phyloP scores from a whole-genome alignment of 352 stramenopile genomes.

The Phytopythium oedochilum region DNA sequence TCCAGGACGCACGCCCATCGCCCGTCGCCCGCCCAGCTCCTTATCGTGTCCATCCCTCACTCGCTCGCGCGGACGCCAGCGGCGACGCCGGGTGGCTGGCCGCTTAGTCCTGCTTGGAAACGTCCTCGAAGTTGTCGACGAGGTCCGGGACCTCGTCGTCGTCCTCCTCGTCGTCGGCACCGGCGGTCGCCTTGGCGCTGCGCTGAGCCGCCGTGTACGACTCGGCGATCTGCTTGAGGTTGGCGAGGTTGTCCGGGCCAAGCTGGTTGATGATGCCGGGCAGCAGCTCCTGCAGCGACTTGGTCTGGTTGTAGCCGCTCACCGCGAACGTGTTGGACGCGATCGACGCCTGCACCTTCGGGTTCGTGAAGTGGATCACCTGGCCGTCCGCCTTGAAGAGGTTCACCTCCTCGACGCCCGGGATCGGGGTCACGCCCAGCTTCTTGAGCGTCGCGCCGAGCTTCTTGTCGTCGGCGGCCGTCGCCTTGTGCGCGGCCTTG shows the following conservation, averaged over 20 bases:
- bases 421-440: constrained; percentile 97
- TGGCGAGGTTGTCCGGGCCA: constrained; percentile 95
- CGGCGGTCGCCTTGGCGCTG: constrained; percentile 59
- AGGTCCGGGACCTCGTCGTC: constrained; percentile 97
- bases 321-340: constrained; percentile 98
- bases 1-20: not conserved
- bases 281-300: constrained; percentile 96
- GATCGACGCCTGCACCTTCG: constrained; percentile 98
- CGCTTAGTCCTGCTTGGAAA: constrained; percentile 89
- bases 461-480: constrained; percentile 97
- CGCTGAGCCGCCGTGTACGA: constrained; percentile 81
- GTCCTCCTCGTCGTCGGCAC: constrained; percentile 77
- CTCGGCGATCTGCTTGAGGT: constrained; percentile 94
- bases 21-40: constrained; percentile 3
- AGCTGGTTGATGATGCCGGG: constrained; percentile 98
- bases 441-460: constrained; percentile 97
- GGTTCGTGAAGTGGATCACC: constrained; percentile 97
- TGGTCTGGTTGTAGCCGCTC: constrained; percentile 92
- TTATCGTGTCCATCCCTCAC: not conserved
- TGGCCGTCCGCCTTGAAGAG: constrained; percentile 99
- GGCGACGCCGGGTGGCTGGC: not conserved
- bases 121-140: constrained; percentile 98
- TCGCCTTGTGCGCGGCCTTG: constrained; percentile 91
- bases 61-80: constrained; percentile 1
- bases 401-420: constrained; percentile 99